Evolutionary conservation across 2,329 filamentous ascomycete species (phyloP).

Genomic region (Pyricularia grisea): DNA sequence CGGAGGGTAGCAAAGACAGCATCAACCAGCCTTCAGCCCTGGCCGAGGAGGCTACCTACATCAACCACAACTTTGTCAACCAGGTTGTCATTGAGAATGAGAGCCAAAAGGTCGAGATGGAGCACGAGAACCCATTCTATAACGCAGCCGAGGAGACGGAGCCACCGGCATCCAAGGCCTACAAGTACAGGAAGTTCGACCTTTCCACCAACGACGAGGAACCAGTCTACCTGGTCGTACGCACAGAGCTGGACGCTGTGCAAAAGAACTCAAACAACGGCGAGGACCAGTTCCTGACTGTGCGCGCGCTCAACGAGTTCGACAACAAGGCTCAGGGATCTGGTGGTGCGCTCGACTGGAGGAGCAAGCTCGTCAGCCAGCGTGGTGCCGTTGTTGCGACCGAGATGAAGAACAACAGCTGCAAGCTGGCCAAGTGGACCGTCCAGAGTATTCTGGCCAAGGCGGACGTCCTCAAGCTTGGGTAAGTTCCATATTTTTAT

Average conservation of each 20-base stretch:
- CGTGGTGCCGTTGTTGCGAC: slow-evolving; percentile 95
- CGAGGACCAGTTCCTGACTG: slow-evolving; percentile 81
- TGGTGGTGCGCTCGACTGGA: slow-evolving; percentile 93
- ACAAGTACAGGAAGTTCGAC: slow-evolving; percentile 98
- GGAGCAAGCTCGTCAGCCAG: slow-evolving; percentile 86
- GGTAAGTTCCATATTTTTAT: slow-evolving; percentile 42
- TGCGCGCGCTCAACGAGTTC: slow-evolving; percentile 98
- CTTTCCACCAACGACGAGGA: slow-evolving; percentile 91
- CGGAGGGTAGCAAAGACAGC: slow-evolving; percentile 85
- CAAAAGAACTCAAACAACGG: slow-evolving; percentile 90
- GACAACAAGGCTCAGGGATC: slow-evolving; percentile 95
- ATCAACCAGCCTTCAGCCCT: slow-evolving; percentile 92
- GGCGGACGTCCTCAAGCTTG: slow-evolving; percentile 98
- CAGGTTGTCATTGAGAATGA: slow-evolving; percentile 85
- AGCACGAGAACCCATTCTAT: slow-evolving; percentile 94
- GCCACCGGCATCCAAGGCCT: slow-evolving; percentile 88
- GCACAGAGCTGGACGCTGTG: slow-evolving; percentile 93
- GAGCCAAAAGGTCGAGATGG: slow-evolving; percentile 69
- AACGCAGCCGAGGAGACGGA: slow-evolving; percentile 87
- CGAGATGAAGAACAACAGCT: slow-evolving; percentile 99
- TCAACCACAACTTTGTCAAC: slow-evolving; percentile 99
- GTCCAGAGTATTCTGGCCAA: slow-evolving; percentile 93
- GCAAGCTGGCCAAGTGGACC: slow-evolving; percentile 97
- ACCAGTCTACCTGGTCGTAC: slow-evolving; percentile 84
- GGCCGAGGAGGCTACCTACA: slow-evolving; percentile 95